Evolutionary conservation across 2,329 filamentous ascomycete species (phyloP), one percentile per base, ranked within the genome.

Genomic region (Diaporthe nobilis): DNA sequence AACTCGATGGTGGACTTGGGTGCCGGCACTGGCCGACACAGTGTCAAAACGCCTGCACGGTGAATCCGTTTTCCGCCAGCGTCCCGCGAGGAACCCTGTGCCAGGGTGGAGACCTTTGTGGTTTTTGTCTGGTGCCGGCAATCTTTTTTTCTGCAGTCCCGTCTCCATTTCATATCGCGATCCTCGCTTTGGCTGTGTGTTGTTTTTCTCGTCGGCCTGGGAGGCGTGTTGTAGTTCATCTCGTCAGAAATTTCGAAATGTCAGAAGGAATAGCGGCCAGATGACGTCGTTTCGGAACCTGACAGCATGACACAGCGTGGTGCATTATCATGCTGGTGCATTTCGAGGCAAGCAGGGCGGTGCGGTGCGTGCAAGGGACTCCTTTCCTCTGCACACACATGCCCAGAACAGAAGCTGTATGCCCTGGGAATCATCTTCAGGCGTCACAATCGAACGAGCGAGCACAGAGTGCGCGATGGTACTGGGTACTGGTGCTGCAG

Each of bases 161-260:
- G 44, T 75, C 53, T 67, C 72, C 72, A 73, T 74, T 72, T 75
- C 71, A 74, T 76, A 74, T 76, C 71, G 75, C 63, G 75, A 76
- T 76, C 75, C 63, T 70, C 71, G 55, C 60, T 72, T 51, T 65
- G 28, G 17, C 3, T 65, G 25, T 65, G 17, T 71, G 39, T 71
- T 57, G 25, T 39, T 71, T 44, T 49, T 37, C 12, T 47, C 39
- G 37, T 42, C 47, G 39, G 22, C 70, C 10, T 67, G 15, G 42
- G 47, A 68, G 34, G 22, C 5, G 31, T 39, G 2, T n/a, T 34
- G 61, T 53, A 13, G 47, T 68, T 68, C 65, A 53, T 53, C 31
- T 53, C 47, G 31, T 68, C 47, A 53, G 47, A 53, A 42, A 39
- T 28, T 68, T 53, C 47, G n/a, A 51, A 68, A 22, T 51, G 44